Percentiles rank a stretch among this genome's conserved stretches.
These are phyloP conservation scores for Kalanchoe fedtschenkoi DNA, from an alignment of 164 flowering plant genomes.

Conservation along the genomic window DNA sequence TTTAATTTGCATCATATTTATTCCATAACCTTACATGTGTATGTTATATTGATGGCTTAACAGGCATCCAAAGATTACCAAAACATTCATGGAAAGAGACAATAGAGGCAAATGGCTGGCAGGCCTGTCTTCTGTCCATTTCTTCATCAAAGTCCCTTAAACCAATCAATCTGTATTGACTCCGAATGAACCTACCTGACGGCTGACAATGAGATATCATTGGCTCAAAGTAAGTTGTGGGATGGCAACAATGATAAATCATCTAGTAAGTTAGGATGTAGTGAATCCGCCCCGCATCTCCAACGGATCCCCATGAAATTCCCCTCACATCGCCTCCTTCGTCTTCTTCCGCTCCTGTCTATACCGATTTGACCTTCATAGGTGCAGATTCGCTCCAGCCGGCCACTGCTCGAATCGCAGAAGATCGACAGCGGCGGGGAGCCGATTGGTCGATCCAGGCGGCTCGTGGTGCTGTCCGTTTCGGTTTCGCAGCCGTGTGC, in stretches of 20 bases:
- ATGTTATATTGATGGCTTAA: neutral
- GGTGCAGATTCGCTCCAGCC: neutral
- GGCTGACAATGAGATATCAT: conserved; percentile 84
- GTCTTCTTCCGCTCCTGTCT: neutral
- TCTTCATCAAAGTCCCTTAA: neutral
- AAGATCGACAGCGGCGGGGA: neutral
- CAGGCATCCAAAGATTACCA: neutral
- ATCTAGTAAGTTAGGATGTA: conserved; percentile 13
- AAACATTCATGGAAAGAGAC: neutral
- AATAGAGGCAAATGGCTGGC: neutral
- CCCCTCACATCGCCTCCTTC: neutral
- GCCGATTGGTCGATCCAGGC: neutral
- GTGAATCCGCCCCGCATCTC: neutral
- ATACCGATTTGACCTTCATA: neutral
- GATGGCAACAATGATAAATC: conserved; percentile 16
- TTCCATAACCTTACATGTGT: neutral
- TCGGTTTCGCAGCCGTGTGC: neutral
- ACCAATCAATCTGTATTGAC: neutral
- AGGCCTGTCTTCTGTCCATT: neutral
- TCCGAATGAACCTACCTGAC: conserved; percentile 81
- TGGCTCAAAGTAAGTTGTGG: conserved; percentile 30
- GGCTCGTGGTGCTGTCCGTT: neutral
- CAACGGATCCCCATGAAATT: neutral
- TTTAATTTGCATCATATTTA: neutral
- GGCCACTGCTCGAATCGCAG: neutral